phyloP scores from a whole-genome alignment of 805 yeast species.

The Nakazawaea laoshanensis region DNA sequence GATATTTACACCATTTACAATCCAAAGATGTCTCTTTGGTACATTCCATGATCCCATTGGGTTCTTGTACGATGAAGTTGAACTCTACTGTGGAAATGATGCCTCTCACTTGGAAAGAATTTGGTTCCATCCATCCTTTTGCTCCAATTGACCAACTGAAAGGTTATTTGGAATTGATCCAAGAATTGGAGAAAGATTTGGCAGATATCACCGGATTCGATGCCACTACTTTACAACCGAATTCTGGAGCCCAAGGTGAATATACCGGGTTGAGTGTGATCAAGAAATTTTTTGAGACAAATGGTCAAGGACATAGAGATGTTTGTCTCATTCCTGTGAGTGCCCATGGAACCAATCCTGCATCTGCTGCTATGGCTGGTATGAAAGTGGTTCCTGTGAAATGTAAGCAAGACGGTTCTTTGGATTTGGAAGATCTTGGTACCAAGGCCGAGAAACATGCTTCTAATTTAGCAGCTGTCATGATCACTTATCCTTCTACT shows the following conservation, averaged over 20 bases:
- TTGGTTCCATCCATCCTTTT: constrained; percentile 84
- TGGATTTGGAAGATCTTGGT: constrained; percentile 70
- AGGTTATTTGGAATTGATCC: constrained; percentile 73
- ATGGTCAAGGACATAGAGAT: constrained; percentile 67
- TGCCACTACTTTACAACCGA: constrained; percentile 89
- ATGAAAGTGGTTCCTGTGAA: constrained; percentile 88
- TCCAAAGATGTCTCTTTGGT: constrained; percentile 87
- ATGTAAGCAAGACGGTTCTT: constrained; percentile 77
- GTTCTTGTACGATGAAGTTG: constrained; percentile 97
- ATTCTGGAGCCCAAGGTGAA: constrained; percentile 98
- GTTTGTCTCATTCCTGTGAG: constrained; percentile 92
- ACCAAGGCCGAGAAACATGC: constrained; percentile 64
- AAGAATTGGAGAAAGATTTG: constrained; percentile 74
- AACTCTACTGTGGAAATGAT: constrained; percentile 94
- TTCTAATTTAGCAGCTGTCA: constrained; percentile 73
- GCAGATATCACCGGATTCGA: constrained; percentile 91
- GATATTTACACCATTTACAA: constrained; percentile 83
- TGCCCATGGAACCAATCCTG: constrained; percentile 99
- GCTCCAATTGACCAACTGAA: constrained; percentile 83
- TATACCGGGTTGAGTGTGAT: constrained; percentile 89
- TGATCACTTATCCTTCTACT: constrained; percentile 97
- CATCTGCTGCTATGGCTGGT: constrained; percentile 97
- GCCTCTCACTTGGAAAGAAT: constrained; percentile 92
- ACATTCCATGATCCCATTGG: constrained; percentile 94
- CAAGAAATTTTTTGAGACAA: constrained; percentile 60